These are phyloP conservation scores for Eremothecium cymbalariae DNA, from an alignment of 1,139 yeast genomes.

Conservation along the genomic window DNA sequence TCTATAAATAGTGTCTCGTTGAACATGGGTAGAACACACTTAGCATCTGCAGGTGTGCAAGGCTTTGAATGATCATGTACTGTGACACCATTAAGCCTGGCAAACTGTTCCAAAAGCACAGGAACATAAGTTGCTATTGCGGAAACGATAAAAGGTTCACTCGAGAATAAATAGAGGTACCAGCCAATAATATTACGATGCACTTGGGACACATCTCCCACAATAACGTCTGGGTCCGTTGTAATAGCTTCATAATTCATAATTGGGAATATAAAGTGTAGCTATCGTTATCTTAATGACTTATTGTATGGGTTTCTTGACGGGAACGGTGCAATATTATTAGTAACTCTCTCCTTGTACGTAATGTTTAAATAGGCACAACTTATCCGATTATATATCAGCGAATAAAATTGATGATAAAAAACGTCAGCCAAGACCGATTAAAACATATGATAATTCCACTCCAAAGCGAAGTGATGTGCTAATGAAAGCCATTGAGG, in stretches of 20 bases:
- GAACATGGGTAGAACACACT: slow-evolving; percentile 38
- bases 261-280: too few relatives aligned
- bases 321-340: too few relatives aligned
- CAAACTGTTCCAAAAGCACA: slow-evolving; percentile 53
- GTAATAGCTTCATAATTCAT: slow-evolving; percentile 13
- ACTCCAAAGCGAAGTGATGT: too few relatives aligned
- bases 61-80: slow-evolving; percentile 42
- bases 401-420: too few relatives aligned
- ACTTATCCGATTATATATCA: too few relatives aligned
- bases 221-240: slow-evolving; percentile 7
- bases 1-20: slow-evolving; percentile 37
- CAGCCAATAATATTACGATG: slow-evolving; percentile 40
- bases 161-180: slow-evolving; percentile 57
- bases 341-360: too few relatives aligned
- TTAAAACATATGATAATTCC: too few relatives aligned
- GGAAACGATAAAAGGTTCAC: slow-evolving; percentile 66
- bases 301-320: too few relatives aligned
- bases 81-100: slow-evolving; percentile 56
- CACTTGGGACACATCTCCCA: slow-evolving; percentile 15
- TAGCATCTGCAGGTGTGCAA: slow-evolving; percentile 32
- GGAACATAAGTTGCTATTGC: slow-evolving; percentile 70
- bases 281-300: too few relatives aligned
- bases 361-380: too few relatives aligned
- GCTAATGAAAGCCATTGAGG: too few relatives aligned
- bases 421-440: too few relatives aligned